A percentile compares a stretch with the other conserved stretches of the same genome.
These are phyloP conservation scores for Perkinsus olseni DNA, from an alignment of 169 alveolate species.

Conservation along the genomic window DNA sequence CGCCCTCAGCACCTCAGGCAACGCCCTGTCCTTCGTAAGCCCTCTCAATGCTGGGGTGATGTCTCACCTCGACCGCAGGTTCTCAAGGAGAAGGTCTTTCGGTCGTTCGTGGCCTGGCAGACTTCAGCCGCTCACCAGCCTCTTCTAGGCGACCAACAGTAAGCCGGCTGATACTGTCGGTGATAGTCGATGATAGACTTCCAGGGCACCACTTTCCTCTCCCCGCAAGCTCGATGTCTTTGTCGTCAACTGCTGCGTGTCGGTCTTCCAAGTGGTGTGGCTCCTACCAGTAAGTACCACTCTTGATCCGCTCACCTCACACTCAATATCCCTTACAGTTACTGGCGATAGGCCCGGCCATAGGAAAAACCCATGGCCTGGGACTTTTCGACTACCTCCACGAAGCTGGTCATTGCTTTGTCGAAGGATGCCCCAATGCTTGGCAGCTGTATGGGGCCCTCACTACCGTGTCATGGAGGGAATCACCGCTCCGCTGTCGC, in stretches of 20 bases:
- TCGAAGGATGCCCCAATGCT: background rate
- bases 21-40: background rate
- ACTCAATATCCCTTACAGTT: background rate
- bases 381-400: background rate
- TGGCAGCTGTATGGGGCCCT: background rate
- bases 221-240: background rate
- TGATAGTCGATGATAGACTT: background rate
- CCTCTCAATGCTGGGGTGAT: background rate
- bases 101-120: background rate
- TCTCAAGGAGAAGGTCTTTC: background rate
- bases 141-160: background rate
- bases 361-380: background rate
- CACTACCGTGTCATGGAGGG: background rate
- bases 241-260: background rate
- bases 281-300: background rate
- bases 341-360: background rate
- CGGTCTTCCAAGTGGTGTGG: background rate
- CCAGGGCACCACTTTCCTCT: background rate
- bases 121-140: background rate
- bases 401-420: background rate
- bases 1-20: background rate
- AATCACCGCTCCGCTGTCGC: background rate
- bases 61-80: background rate
- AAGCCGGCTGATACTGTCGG: background rate
- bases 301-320: background rate